Base-by-base conservation (phyloP, 352 stramenopile genomes). In the Globisporangium spiculum region DNA sequence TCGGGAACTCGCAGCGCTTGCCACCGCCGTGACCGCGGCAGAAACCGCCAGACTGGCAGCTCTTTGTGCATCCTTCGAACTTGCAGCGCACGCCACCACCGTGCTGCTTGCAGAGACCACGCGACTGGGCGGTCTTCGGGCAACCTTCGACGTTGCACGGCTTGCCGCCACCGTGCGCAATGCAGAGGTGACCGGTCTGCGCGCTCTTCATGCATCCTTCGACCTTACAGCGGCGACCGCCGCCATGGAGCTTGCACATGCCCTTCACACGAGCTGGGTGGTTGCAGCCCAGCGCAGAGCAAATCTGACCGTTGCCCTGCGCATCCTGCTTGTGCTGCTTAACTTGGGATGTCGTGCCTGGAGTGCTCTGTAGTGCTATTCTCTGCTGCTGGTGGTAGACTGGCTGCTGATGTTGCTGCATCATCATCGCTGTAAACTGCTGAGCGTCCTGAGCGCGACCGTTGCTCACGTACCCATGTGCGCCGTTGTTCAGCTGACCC, bases 121-220 rank as follows among this genome's bases (percentile, higher is more conserved):
- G 79, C 26, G 88, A 94, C 73, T 96, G 88, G 24, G 88, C 88
- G 7, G 86, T 93, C 79, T 96, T 96, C 0, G 85, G 83, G 59
- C 88, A 96, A 26, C 86, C 86, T 44, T 96, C 86, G 1, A 94
- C 83, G 54, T 89, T 91, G 75, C 88, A 96, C 9, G 83, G 86
- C 67, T 94, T 94, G 60, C 88, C 88, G 20, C 88, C 88, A 65
- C 88, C 88, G 68, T 96, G 88, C 4, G 85, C 84, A 66, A 94
- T 96, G 63, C 88, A 96, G 53, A 96, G 66, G 59, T 93, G 85
- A 24, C 88, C 88, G 18, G 85, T 95, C 68, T 96, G 88, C 27
- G 86, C 85, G 67, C 83, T 93, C 73, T 94, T 94, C 88, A 93
- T 96, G 70, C 88, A 96, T 27, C 88, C 88, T 52, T 96, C 88